Base-by-base conservation (phyloP, 1,139 yeast genomes). In the Neolecta irregularis region DNA sequence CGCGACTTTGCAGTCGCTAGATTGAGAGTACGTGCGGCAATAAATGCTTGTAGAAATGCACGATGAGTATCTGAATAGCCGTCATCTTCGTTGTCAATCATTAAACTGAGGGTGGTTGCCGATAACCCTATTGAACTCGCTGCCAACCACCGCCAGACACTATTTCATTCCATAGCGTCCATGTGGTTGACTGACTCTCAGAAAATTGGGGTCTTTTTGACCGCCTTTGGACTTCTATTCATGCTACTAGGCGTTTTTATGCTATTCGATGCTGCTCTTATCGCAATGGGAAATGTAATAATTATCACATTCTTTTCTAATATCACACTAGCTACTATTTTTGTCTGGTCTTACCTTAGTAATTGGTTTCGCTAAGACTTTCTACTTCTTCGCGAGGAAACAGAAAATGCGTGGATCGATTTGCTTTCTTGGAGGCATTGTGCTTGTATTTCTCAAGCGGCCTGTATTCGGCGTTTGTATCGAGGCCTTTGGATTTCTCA, bases 401-500 rank as follows among this genome's bases (percentile, higher is more conserved):
- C 71, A 74, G 36, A 88, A 85, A 54, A 63, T 83, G 37, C 69
- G 93, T 48, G 96, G 96, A 2, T 70, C 94, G 0, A 46, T 83
- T 16, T 80, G 83, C 47, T 83, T 88, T 53, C 61, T 61, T 2
- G 41, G 70, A 7, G 98, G 98, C 1, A 74, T 88, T 20, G 41
- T 74, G 15, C 60, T 88, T 46, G 85, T 88, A 40, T 62, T 88
- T 41, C 49, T 72, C 50, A 79, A 77, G 51, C 66, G 75, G 58
- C 72, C 96, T 4, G 79, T 88, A 51, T 52, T 76, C 30, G 98
- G 98, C 15, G 85, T 88, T 49, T 55, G 75, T 6, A 61, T 88
- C 39, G 98, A 88, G 55, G 69, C 78, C 38, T 62, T 85, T 45
- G 98, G 98, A 13, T 81, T 88, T 26, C 59, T 85, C 45, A 85